These are phyloP conservation scores for Microcyclosporella mali DNA, from an alignment of 2,329 filamentous ascomycete species.

Conservation along the genomic window DNA sequence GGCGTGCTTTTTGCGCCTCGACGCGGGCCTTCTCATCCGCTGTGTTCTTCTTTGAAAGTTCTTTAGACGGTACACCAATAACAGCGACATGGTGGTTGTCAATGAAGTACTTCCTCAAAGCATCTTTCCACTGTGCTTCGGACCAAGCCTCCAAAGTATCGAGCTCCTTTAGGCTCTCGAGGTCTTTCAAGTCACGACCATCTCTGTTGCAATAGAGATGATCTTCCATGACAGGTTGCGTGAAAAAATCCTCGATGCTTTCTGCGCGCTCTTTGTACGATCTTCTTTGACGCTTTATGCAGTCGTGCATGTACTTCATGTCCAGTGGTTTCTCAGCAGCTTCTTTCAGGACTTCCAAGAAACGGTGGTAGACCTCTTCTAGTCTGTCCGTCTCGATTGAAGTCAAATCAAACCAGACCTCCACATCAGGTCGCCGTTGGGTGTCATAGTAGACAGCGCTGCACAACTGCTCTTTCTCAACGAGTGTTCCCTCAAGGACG, in stretches of 20 bases:
- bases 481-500: slow-evolving; percentile 81
- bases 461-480: slow-evolving; percentile 86
- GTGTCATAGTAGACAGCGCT: slow-evolving; percentile 76
- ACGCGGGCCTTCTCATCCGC: slow-evolving; percentile 72
- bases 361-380: slow-evolving; percentile 72
- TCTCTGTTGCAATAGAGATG: slow-evolving; percentile 85
- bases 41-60: slow-evolving; percentile 75
- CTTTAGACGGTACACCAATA: slow-evolving; percentile 76
- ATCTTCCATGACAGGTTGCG: slow-evolving; percentile 80
- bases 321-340: slow-evolving; percentile 75
- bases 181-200: slow-evolving; percentile 49
- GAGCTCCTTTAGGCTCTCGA: slow-evolving; percentile 45
- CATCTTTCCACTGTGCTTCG: slow-evolving; percentile 75
- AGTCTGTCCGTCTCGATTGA: slow-evolving; percentile 84
- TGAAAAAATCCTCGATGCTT: slow-evolving; percentile 71
- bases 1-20: slow-evolving; percentile 66
- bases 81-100: slow-evolving; percentile 84
- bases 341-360: slow-evolving; percentile 77
- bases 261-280: slow-evolving; percentile 81
- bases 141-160: slow-evolving; percentile 72
- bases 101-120: slow-evolving; percentile 75
- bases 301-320: slow-evolving; percentile 84
- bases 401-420: slow-evolving; percentile 80
- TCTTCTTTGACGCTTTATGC: slow-evolving; percentile 71
- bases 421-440: slow-evolving; percentile 71